Conservation (phyloP, 2,329 filamentous ascomycete genomes). For the Fusarium falciforme region DNA sequence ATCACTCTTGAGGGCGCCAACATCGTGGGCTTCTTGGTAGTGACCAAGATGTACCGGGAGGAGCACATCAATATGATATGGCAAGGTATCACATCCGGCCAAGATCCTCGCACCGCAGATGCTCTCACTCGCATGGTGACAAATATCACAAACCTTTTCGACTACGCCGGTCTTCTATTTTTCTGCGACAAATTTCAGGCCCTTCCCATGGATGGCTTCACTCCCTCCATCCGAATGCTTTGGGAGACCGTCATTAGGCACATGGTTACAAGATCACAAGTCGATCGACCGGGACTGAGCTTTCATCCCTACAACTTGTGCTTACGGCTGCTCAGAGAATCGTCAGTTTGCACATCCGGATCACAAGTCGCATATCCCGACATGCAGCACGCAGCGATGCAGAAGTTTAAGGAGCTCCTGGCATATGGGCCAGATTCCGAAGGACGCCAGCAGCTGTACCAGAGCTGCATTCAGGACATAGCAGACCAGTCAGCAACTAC, state of each 20-base stretch:
- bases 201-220: slow-evolving; percentile 73
- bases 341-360: slow-evolving; percentile 66
- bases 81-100: slow-evolving; percentile 82
- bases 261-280: slow-evolving; percentile 57
- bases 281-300: slow-evolving; percentile 49
- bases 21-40: slow-evolving; percentile 86
- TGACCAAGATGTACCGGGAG: slow-evolving; percentile 78
- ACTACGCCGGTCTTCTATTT: slow-evolving; percentile 66
- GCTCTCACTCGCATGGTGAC: slow-evolving; percentile 77
- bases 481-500: slow-evolving; percentile 70
- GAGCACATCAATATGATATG: slow-evolving; percentile 84
- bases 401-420: slow-evolving; percentile 71
- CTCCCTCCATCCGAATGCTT: slow-evolving; percentile 69
- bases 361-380: slow-evolving; percentile 68
- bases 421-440: slow-evolving; percentile 62
- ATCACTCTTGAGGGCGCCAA: slow-evolving; percentile 85
- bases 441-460: slow-evolving; percentile 72
- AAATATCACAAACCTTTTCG: slow-evolving; percentile 61
- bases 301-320: slow-evolving; percentile 63
- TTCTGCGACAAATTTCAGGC: slow-evolving; percentile 77
- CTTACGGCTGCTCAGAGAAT: slow-evolving; percentile 78
- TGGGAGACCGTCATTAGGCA: slow-evolving; percentile 67
- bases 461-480: slow-evolving; percentile 76
- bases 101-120: slow-evolving; percentile 86
- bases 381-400: slow-evolving; percentile 72